Base-by-base conservation (phyloP, 768 basidiomycete genomes). In the Hygrocybe punicea region DNA sequence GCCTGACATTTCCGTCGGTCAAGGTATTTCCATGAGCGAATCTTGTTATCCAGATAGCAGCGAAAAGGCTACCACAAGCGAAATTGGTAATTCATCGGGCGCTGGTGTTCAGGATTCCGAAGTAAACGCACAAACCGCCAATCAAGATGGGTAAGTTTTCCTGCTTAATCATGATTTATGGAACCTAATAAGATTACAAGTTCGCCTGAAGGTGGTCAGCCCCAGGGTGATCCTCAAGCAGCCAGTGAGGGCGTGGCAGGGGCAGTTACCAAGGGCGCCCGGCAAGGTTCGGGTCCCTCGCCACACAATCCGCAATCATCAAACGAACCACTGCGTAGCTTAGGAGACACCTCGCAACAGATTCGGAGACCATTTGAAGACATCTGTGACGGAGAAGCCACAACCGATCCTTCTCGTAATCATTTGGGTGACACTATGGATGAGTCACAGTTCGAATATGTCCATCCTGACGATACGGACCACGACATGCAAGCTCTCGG, bases 401-500 rank as follows among this genome's bases (percentile, higher is more conserved):
- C 53, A 11, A 9, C 24, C 16, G 71, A 44, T 10, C 10, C 50
- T 19, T 17, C 40, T 11, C 71, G 68, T 51, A 72, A 78, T 39
- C 65, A 69, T n/a, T 59, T 66, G 17, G 74, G 76, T 40, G 74
- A 80, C 36, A 67, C 73, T 0, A 70, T 65, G 9, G 69, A 71
- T 14, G 65, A 75, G 2, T 73, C 81, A 7, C 82, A 85, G 61
- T 69, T 97, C 13, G 91, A 97, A 68, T 93, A 96, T 70, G 72
- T 90, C 39, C 79, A 79, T 55, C 82, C 89, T 2, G 85, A 86
- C 37, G 86, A 88, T 48, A 77, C 73, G 25, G 84, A 82, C 58
- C 75, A 87, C 54, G 82, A 87, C 34, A 89, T 89, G 84, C 93
- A 96, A 71, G 93, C 94, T 1, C 81, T 98, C 19, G 96, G 93